Evolutionary conservation across 2,329 filamentous ascomycete species (phyloP).

Genomic region (Didymellaceae sp.): DNA sequence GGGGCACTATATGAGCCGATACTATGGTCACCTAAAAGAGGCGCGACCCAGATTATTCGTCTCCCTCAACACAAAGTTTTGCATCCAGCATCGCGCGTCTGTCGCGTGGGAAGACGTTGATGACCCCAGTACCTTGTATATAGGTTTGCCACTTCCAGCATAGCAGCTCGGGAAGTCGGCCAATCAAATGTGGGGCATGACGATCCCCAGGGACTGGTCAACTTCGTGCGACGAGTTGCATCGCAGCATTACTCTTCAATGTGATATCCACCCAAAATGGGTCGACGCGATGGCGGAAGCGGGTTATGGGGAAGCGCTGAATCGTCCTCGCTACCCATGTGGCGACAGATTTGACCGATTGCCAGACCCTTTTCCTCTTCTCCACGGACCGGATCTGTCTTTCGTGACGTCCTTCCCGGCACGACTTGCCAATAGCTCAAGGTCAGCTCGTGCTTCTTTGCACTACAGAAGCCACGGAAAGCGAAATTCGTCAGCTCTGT

Average conservation of each 20-base stretch:
- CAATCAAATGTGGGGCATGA: slow-evolving; percentile 20
- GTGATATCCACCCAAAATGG: slow-evolving; percentile 21
- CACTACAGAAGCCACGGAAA: slow-evolving; percentile 18
- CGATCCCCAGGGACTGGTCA: slow-evolving; percentile 17
- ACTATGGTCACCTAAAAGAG: slow-evolving; percentile 21
- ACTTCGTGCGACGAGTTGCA: slow-evolving; percentile 28
- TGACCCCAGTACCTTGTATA: slow-evolving; percentile 12
- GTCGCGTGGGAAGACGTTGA: slow-evolving; percentile 28
- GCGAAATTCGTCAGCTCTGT: slow-evolving; percentile 10
- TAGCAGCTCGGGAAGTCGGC: slow-evolving; percentile 25
- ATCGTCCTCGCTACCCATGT: slow-evolving; percentile 21
- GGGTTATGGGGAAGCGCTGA: slow-evolving; percentile 20
- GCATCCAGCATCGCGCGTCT: slow-evolving; percentile 22
- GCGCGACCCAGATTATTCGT: slow-evolving; percentile 21
- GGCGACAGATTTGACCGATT: slow-evolving; percentile 20
- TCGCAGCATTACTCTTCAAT: slow-evolving; percentile 22
- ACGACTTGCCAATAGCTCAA: slow-evolving; percentile 15
- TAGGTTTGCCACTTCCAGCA: slow-evolving; percentile 24
- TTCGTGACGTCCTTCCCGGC: slow-evolving; percentile 25
- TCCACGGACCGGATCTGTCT: slow-evolving; percentile 5
- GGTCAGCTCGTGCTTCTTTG: slow-evolving; percentile 20
- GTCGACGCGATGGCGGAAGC: slow-evolving; percentile 20
- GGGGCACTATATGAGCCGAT: slow-evolving; percentile 31
- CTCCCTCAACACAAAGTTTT: slow-evolving; percentile 15
- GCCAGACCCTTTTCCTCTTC: slow-evolving; percentile 3